These are phyloP conservation scores for Salvia rosmarinus DNA, from an alignment of 257 asterid species.

Conservation along the genomic window DNA sequence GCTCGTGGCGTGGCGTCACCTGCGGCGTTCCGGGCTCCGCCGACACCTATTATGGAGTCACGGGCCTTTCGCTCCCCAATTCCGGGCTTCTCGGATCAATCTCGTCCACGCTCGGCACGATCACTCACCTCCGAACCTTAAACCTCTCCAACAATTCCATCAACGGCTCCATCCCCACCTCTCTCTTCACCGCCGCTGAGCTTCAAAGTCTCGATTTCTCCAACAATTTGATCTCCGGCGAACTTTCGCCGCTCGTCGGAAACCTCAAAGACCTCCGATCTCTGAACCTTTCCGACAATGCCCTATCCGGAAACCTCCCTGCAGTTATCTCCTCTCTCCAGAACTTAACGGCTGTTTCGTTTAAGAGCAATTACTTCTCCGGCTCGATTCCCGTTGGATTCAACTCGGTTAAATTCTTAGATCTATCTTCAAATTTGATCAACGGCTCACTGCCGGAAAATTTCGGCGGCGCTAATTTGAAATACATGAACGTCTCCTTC, in stretches of 20 bases:
- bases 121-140: constrained; percentile 53
- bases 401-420: constrained; percentile 52
- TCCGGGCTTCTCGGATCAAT: constrained; percentile 68
- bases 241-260: constrained; percentile 59
- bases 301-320: constrained; percentile 73
- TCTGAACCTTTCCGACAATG: constrained; percentile 81
- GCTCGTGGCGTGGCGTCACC: constrained; percentile 81
- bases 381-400: constrained; percentile 70
- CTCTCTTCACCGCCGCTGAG: constrained; percentile 61
- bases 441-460: constrained; percentile 68
- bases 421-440: constrained; percentile 87
- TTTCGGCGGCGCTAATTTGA: constrained; percentile 58
- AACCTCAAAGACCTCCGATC: constrained; percentile 46
- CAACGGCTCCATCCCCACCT: constrained; percentile 75
- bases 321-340: constrained; percentile 41
- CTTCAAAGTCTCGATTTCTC: constrained; percentile 73
- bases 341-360: constrained; percentile 54
- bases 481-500: constrained; percentile 64
- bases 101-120: constrained; percentile 69
- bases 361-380: constrained; percentile 72
- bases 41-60: constrained; percentile 62
- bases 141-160: constrained; percentile 80
- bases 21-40: constrained; percentile 63
- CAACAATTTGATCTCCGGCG: constrained; percentile 74
- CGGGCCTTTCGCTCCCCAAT: constrained; percentile 61